Percentiles rank a stretch among this genome's conserved stretches.
These are phyloP conservation scores for Polychaeton citri DNA, from an alignment of 2,329 filamentous ascomycete species.

Conservation along the genomic window DNA sequence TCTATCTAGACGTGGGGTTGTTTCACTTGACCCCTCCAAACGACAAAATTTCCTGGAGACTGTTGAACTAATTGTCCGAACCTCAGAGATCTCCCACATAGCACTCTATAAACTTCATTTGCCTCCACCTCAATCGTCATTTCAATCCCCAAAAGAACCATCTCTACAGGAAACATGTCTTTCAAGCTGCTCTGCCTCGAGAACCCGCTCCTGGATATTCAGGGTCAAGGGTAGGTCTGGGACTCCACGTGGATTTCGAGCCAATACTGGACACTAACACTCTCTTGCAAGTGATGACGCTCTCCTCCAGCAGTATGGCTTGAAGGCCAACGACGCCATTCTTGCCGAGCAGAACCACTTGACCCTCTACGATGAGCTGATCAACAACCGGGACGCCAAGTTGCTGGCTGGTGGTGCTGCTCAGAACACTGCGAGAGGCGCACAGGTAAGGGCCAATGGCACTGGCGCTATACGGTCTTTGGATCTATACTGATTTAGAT, in stretches of 20 bases:
- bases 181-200: slow-evolving; percentile 86
- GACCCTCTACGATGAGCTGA: slow-evolving; percentile 81
- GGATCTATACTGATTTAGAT: background rate
- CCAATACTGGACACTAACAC: slow-evolving; percentile 16
- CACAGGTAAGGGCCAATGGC: slow-evolving; percentile 43
- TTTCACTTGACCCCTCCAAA: too few species aligned
- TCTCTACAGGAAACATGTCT: slow-evolving; percentile 7
- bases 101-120: too few species aligned
- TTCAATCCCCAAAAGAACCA: too few species aligned
- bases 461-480: background rate
- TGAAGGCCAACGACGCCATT: slow-evolving; percentile 96
- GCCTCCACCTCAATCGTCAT: too few species aligned
- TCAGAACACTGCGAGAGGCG: slow-evolving; percentile 93
- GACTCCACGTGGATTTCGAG: too few species aligned
- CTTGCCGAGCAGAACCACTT: slow-evolving; percentile 87
- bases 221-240: slow-evolving; percentile 56
- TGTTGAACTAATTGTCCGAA: too few species aligned
- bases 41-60: too few species aligned
- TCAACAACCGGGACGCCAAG: slow-evolving; percentile 84
- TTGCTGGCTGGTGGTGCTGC: slow-evolving; percentile 92
- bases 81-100: too few species aligned
- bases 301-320: slow-evolving; percentile 78
- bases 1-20: too few species aligned
- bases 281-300: slow-evolving; percentile 58
- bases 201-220: slow-evolving; percentile 97